Evolutionary conservation across 441 rosid species (phyloP).

Genomic region (Gossypium davidsonii): DNA sequence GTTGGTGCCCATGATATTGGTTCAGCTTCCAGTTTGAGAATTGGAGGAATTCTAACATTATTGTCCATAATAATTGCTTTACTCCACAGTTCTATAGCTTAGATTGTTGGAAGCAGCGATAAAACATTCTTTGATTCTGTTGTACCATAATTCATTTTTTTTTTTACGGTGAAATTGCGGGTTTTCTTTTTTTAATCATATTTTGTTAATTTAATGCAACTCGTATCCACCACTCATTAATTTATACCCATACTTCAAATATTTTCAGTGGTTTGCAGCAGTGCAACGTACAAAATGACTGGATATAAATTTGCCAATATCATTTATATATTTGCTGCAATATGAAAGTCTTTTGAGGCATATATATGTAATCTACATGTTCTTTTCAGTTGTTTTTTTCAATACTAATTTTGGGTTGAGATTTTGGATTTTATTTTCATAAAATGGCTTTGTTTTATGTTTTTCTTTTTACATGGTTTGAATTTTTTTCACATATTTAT

Average conservation of each 20-base stretch:
- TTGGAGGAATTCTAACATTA: conserved; percentile 24
- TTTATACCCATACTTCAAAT: not conserved
- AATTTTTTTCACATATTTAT: too few relatives aligned
- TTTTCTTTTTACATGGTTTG: too few relatives aligned
- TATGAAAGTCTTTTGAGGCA: not conserved
- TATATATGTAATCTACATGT: not conserved
- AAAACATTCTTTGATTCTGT: conserved; percentile 27
- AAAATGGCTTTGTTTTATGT: too few relatives aligned
- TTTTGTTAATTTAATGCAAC: conserved; percentile 14
- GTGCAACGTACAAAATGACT: not conserved
- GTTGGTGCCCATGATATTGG: conserved; percentile 57
- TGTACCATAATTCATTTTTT: conserved; percentile 22
- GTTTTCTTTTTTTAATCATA: not conserved
- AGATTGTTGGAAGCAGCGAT: conserved; percentile 16
- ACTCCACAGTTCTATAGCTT: conserved; percentile 32
- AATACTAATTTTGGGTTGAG: too few relatives aligned
- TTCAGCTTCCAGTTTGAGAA: conserved; percentile 29
- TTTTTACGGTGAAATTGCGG: conserved; percentile 2
- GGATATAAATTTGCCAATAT: not conserved
- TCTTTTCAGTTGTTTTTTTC: too few relatives aligned
- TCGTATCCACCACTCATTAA: not conserved
- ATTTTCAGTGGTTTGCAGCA: not conserved
- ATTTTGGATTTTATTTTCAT: too few relatives aligned
- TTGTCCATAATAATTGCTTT: conserved; percentile 30
- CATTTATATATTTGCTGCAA: not conserved